A percentile compares a stretch with the other conserved stretches of the same genome.
phyloP scores from a whole-genome alignment of 2,329 filamentous ascomycete genomes.

The Colletotrichum acutatum region DNA sequence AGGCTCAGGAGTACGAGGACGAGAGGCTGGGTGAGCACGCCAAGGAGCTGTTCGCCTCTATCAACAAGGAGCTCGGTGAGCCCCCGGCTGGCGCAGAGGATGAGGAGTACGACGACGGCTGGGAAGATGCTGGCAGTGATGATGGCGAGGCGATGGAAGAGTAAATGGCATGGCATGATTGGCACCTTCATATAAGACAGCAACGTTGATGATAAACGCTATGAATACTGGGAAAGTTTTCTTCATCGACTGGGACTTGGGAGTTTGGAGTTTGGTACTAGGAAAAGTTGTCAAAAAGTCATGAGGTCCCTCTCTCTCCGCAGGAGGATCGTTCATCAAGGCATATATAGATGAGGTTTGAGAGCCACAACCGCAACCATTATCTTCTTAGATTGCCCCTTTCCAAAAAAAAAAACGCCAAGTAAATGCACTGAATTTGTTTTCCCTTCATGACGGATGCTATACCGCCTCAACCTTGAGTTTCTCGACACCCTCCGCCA shows the following conservation, averaged over 20 bases:
- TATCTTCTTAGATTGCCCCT: slow-evolving; percentile 4
- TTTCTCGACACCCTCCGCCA: slow-evolving; percentile 73
- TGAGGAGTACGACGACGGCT: slow-evolving; percentile 62
- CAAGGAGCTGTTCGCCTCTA: slow-evolving; percentile 72
- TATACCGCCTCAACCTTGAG: slow-evolving; percentile 72
- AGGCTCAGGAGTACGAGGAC: slow-evolving; percentile 85
- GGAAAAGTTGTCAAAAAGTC: slow-evolving; percentile 4
- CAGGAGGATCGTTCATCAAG: not conserved
- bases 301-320: not conserved
- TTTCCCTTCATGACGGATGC: not conserved
- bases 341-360: slow-evolving; percentile 14
- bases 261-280: slow-evolving; percentile 23
- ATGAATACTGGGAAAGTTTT: not conserved
- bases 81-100: slow-evolving; percentile 65
- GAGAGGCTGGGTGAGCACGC: slow-evolving; percentile 81
- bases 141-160: slow-evolving; percentile 65
- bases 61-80: slow-evolving; percentile 74
- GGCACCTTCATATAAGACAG: not conserved
- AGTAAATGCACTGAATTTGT: slow-evolving; percentile 13
- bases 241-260: not conserved
- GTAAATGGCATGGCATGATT: slow-evolving; percentile 25
- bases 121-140: slow-evolving; percentile 58
- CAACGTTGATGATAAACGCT: not conserved
- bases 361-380: slow-evolving; percentile 4
- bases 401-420: slow-evolving; percentile 22